Conservation (phyloP, 2,329 filamentous ascomycete genomes). For the Nemania sp. region DNA sequence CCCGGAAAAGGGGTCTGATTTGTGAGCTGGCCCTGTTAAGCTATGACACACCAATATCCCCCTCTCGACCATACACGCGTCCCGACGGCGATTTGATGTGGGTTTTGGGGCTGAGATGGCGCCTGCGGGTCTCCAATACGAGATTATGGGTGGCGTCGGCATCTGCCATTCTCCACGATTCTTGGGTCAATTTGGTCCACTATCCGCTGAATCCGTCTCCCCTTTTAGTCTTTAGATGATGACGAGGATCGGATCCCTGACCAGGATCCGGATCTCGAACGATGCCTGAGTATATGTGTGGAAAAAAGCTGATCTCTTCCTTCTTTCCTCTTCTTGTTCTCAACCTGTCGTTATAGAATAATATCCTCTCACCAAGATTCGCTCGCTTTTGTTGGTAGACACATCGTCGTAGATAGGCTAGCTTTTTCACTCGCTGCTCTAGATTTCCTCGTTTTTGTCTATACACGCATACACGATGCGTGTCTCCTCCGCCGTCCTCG, state of each 20-base stretch:
- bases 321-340: constrained; percentile 2
- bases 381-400: not conserved
- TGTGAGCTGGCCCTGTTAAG: not conserved
- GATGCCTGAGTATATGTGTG: constrained; percentile 17
- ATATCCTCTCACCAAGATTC: not conserved
- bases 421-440: constrained; percentile 6
- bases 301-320: constrained; percentile 12
- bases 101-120: constrained; percentile 27
- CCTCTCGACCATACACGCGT: constrained; percentile 21
- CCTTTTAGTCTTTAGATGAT: constrained; percentile 2
- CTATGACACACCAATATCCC: constrained; percentile 17
- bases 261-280: constrained; percentile 18
- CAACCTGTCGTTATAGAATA: not conserved
- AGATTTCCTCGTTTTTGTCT: not conserved
- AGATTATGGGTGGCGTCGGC: constrained; percentile 23
- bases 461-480: constrained; percentile 34
- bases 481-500: constrained; percentile 34
- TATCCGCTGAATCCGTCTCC: constrained; percentile 19
- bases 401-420: not conserved
- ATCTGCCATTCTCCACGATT: constrained; percentile 12
- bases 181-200: constrained; percentile 20
- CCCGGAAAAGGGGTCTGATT: constrained; percentile 12
- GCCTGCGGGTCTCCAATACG: constrained; percentile 24
- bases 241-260: constrained; percentile 25
- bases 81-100: constrained; percentile 4